Evolutionary conservation across 2,329 filamentous ascomycete genomes (phyloP), one percentile per base, ranked within the genome.

Genomic region (Dothistroma pini): DNA sequence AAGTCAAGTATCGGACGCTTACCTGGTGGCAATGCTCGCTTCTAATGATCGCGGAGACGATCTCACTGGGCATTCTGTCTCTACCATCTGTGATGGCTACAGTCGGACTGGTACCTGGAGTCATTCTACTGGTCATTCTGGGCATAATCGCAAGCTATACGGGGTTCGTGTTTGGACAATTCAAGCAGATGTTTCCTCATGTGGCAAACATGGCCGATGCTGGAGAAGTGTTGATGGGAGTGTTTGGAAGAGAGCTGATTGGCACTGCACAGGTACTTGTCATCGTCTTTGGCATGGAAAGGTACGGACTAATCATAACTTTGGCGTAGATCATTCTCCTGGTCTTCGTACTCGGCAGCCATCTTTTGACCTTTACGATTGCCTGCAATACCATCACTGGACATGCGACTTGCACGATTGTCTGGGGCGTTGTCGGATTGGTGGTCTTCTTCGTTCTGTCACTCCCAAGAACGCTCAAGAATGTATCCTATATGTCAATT

Each of bases 351-450:
- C 86, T 88, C 73, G 86, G 83, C 41, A 88, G 86, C 21, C 89
- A 91, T 75, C 79, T 88, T 47, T 76, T 90, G 61, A 89, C 86
- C 0, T 89, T 88, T 64, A 83, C 82, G 19, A 88, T 91, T 68
- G 87, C 87, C 59, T 83, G 90, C 74, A 86, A 86, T 68, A 85
- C 81, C 56, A 78, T 91, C 57, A 86, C 85, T 4, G 74, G 83
- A 3, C 81, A 88, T 62, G 83, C 80, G 0, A 80, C 82, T 0
- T 90, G 88, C 72, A 87, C 86, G 1, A 84, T 89, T 57, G 78
- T 86, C 0, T 89, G 85, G 76, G 83, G 81, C 1, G 77, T 87
- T 19, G 76, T 86, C 1, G 86, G 85, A 0, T 68, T 86, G 63
- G 70, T 81, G 2, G 57, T 89, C 3, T 87, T 84, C 58, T 84